phyloP scores from a whole-genome alignment of 768 basidiomycete genomes.

The Boletus fagicola region DNA sequence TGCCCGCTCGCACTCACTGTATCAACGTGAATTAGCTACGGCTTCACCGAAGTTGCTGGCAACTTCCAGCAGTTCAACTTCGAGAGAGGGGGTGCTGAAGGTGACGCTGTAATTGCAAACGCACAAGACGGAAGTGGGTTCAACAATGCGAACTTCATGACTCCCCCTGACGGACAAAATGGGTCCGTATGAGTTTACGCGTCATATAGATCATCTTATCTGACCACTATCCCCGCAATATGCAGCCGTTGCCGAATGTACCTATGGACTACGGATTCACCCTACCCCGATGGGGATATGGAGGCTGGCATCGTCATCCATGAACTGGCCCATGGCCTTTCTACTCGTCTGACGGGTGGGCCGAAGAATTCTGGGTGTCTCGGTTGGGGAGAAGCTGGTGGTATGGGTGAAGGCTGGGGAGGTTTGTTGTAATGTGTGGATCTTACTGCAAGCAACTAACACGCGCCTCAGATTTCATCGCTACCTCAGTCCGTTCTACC shows the following conservation, averaged over 20 bases:
- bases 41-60: conserved; percentile 87
- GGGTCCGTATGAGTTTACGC: conserved; percentile 38
- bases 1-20: background rate
- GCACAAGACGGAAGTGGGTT: conserved; percentile 94
- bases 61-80: conserved; percentile 99
- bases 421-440: conserved; percentile 35
- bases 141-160: conserved; percentile 93
- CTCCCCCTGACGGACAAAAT: conserved; percentile 79
- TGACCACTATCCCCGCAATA: background rate
- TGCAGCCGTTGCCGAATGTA: conserved; percentile 86
- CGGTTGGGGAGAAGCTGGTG: conserved; percentile 93
- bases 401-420: conserved; percentile 99
- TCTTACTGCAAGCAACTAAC: background rate
- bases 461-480: too few species aligned
- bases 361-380: conserved; percentile 91
- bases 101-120: conserved; percentile 90
- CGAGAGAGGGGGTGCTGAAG: conserved; percentile 80
- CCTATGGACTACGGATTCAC: conserved; percentile 87
- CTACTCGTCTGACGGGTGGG: conserved; percentile 93
- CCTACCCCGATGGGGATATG: conserved; percentile 92
- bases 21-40: conserved; percentile 56
- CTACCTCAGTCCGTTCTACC: too few species aligned
- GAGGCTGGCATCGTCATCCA: conserved; percentile 98
- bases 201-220: background rate
- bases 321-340: conserved; percentile 84